Base-by-base conservation (phyloP, 2,329 filamentous ascomycete genomes). In the Zymoseptoria pseudotritici region DNA sequence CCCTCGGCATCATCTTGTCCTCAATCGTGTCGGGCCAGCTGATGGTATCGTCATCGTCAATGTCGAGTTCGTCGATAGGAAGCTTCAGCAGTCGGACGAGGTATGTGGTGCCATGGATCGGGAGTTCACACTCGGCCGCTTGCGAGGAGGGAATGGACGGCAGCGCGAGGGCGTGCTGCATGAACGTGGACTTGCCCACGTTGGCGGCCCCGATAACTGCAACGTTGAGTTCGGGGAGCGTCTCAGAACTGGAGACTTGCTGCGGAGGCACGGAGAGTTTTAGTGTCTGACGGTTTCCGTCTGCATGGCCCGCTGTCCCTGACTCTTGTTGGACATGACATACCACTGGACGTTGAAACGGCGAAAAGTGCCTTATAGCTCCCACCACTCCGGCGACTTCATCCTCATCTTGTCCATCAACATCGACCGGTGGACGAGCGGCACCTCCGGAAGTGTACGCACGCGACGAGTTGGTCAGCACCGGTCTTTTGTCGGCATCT, bases 1-100 rank as follows among this genome's bases (percentile, higher is more conserved):
- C 83, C 50, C 82, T 83, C 55, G 91, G 90, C 61, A 90, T 81
- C 62, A 86, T 83, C 64, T 86, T 81, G 61, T 90, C 89, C 70
- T 87, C 77, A 50, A 80, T 72, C 21, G 74, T 75, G 36, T 78
- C 75, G 49, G 84, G 83, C 83, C 83, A 80, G 65, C 85, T 87
- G 53, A 84, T 73, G 61, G 73, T 77, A 58, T 78, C 75, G 58
- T 80, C 75, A 42, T 77, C 76, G 61, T 80, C 76, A 57, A 83
- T 72, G 24, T 75, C 75, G 26, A 86, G 74, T 62, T 84, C 79
- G 59, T 77, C 76, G 61, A 82, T 76, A 51, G 76, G 71, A 57
- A 86, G 74, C 69, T 86, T 83, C 63, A 85, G 67, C 61, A 86
- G 74, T 58, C 82, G 81, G 59, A 86, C 81, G 21, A 82, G 70